phyloP scores from a whole-genome alignment of 139 green algal genomes.

The Raphidocelis subcapitata region DNA sequence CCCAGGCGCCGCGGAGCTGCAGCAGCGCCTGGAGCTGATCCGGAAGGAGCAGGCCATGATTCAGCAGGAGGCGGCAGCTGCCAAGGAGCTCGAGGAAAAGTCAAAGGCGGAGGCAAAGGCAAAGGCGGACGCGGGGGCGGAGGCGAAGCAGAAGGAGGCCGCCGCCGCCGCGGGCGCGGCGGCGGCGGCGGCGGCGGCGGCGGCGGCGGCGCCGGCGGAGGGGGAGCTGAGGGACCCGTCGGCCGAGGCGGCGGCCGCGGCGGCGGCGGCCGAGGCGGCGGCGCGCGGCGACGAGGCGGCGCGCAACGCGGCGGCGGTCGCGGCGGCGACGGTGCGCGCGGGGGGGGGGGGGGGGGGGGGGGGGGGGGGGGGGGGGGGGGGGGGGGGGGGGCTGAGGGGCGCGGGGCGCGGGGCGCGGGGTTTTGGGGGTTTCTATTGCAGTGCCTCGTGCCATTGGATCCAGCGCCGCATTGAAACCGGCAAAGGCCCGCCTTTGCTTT shows the following conservation, averaged over 20 bases:
- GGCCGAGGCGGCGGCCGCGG: neutral
- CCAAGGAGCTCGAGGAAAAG: too few relatives aligned
- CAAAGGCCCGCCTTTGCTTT: too few relatives aligned
- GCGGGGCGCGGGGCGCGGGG: conserved; percentile 4
- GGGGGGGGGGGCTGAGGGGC: neutral
- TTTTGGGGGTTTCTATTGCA: too few relatives aligned
- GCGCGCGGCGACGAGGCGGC: conserved; percentile 16
- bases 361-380: neutral
- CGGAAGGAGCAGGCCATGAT: conserved; percentile 88
- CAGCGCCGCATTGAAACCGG: too few relatives aligned
- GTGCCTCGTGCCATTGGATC: too few relatives aligned
- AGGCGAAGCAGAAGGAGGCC: neutral
- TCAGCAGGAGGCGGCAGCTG: conserved; percentile 54
- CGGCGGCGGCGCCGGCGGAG: conserved; percentile 4
- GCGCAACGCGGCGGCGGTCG: neutral
- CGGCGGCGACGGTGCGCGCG: conserved; percentile 1
- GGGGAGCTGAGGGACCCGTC: too few relatives aligned
- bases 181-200: conserved; percentile 20
- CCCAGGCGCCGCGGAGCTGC: conserved; percentile 43
- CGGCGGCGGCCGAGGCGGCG: conserved; percentile 22
- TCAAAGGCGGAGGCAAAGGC: conserved; percentile 5
- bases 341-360: neutral
- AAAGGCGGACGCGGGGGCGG: conserved; percentile 14
- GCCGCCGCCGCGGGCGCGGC: conserved; percentile 10
- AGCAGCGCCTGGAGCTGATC: conserved; percentile 80